These are phyloP conservation scores for Pleurostoma richardsiae DNA, from an alignment of 2,329 filamentous ascomycete species.

Conservation along the genomic window DNA sequence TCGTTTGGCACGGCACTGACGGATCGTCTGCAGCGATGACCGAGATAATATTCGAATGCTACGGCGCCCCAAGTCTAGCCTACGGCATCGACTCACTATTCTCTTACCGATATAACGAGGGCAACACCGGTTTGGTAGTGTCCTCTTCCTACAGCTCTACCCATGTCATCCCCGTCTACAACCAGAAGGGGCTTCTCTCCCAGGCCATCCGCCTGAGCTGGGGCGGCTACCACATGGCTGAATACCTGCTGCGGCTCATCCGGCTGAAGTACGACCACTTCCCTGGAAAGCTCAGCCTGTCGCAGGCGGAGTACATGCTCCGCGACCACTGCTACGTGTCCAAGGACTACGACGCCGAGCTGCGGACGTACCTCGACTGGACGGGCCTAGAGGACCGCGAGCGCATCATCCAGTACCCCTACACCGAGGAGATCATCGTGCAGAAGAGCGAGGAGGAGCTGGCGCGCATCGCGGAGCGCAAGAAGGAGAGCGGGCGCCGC, in stretches of 20 bases:
- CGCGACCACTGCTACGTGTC: conserved; percentile 88
- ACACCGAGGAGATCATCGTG: conserved; percentile 80
- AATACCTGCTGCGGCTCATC: conserved; percentile 87
- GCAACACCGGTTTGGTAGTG: conserved; percentile 80
- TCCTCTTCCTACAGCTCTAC: conserved; percentile 92
- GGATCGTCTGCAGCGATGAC: conserved; percentile 71
- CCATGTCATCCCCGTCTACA: conserved; percentile 88
- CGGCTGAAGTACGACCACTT: conserved; percentile 89
- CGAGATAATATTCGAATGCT: conserved; percentile 95
- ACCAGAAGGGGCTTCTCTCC: conserved; percentile 76
- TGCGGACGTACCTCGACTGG: conserved; percentile 80
- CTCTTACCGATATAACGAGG: conserved; percentile 89
- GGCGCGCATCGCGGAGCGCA: conserved; percentile 82
- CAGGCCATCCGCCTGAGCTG: conserved; percentile 90
- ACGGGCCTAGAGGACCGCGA: conserved; percentile 86
- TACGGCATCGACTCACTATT: conserved; percentile 97
- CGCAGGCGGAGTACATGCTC: conserved; percentile 83
- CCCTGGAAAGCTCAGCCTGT: conserved; percentile 76
- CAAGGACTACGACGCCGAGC: conserved; percentile 73
- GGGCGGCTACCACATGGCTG: conserved; percentile 85
- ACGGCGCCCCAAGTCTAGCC: conserved; percentile 80
- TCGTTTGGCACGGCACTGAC: background rate
- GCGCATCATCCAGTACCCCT: conserved; percentile 87
- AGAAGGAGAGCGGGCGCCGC: conserved; percentile 87
- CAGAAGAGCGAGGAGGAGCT: conserved; percentile 96